Conservation (phyloP, 805 yeast species). For the Zygoascus flipseniorum region DNA sequence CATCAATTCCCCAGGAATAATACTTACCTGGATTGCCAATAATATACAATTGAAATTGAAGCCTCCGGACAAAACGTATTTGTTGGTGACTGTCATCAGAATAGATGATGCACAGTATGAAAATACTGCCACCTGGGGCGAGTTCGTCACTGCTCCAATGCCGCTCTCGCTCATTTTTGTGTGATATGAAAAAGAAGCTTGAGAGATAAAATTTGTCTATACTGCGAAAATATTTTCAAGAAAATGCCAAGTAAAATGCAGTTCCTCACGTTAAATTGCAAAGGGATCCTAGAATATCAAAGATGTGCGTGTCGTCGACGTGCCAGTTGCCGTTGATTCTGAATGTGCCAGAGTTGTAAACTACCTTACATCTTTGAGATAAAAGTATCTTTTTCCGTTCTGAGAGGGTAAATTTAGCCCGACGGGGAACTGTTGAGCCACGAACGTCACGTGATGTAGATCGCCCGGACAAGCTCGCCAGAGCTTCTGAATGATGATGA, state of each 20-base stretch:
- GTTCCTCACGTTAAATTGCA: no score
- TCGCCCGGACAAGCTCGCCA: no score
- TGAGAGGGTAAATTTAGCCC: no score
- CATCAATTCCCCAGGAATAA: background rate
- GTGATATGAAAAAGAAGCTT: background rate
- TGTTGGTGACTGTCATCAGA: slow-evolving; percentile 95
- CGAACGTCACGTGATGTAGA: no score
- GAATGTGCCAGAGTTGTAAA: no score
- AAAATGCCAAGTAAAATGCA: background rate
- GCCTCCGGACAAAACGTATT: slow-evolving; percentile 79
- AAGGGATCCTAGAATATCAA: no score
- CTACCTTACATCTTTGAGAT: no score
- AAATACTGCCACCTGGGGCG: slow-evolving; percentile 30
- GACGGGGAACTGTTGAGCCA: no score
- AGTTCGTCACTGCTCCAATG: slow-evolving; percentile 17
- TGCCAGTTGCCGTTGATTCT: no score
- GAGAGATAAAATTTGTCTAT: background rate
- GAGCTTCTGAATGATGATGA: no score
- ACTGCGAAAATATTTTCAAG: background rate
- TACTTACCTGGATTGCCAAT: slow-evolving; percentile 64
- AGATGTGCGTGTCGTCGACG: no score
- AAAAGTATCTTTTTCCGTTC: no score
- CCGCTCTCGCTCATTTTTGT: background rate
- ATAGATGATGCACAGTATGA: slow-evolving; percentile 87
- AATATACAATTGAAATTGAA: slow-evolving; percentile 81